Conservation (phyloP, 2,329 filamentous ascomycete genomes). For the Colletotrichum sp. region DNA sequence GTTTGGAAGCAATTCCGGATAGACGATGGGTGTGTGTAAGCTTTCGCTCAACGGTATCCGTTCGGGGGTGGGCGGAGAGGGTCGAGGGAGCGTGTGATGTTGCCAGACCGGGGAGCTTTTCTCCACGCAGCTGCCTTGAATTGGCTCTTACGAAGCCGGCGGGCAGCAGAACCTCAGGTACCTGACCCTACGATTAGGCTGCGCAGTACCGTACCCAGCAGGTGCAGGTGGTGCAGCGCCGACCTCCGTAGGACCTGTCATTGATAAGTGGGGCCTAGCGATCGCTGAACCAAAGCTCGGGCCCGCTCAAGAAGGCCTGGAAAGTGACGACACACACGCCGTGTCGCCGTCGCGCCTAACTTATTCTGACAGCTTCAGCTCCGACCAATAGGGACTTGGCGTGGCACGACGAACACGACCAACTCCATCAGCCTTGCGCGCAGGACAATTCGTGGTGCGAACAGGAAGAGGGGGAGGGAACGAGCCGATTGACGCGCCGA, state of each 20-base stretch:
- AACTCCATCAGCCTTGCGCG: conserved; percentile 5
- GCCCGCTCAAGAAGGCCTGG: neutral
- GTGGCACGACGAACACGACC: neutral
- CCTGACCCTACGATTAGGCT: neutral
- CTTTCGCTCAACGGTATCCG: neutral
- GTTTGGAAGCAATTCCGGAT: neutral
- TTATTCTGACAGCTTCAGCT: neutral
- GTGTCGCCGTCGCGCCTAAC: neutral
- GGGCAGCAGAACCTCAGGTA: conserved; percentile 11
- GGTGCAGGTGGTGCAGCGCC: neutral
- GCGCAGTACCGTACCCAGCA: neutral
- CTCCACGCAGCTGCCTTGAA: conserved; percentile 21
- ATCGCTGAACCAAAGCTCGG: conserved; percentile 1
- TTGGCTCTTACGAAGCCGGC: conserved; percentile 4
- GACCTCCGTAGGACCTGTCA: neutral
- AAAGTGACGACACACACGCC: conserved; percentile 11
- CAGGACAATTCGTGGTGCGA: neutral
- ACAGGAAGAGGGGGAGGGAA: neutral
- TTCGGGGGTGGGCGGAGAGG: neutral
- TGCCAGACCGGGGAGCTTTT: conserved; percentile 10
- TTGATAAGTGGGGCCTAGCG: neutral
- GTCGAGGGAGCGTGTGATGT: conserved; percentile 5
- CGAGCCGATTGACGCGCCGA: neutral
- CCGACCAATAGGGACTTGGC: conserved; percentile 6
- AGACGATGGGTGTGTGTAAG: neutral